phyloP scores from a whole-genome alignment of 2,329 filamentous ascomycete genomes.

The Lizonia empirigonia region DNA sequence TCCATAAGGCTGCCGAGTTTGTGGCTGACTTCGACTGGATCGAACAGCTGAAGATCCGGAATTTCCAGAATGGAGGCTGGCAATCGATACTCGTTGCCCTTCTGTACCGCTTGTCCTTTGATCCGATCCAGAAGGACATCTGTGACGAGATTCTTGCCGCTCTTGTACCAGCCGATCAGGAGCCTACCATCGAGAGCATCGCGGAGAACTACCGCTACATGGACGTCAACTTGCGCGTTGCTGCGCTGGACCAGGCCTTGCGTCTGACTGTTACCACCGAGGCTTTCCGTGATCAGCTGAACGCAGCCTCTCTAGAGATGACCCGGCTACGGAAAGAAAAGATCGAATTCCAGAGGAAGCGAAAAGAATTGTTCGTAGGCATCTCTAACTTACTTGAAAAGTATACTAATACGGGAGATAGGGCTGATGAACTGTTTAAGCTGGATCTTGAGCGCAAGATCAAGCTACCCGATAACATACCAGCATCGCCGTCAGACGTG shows the following conservation, averaged over 20 bases:
- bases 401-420: slow-evolving; percentile 42
- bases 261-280: slow-evolving; percentile 86
- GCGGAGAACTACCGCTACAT: slow-evolving; percentile 73
- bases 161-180: slow-evolving; percentile 77
- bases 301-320: slow-evolving; percentile 92
- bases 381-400: neutral
- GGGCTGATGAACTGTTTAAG: slow-evolving; percentile 71
- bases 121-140: slow-evolving; percentile 68
- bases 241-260: slow-evolving; percentile 82
- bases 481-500: slow-evolving; percentile 62
- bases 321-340: slow-evolving; percentile 94
- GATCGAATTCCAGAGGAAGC: slow-evolving; percentile 85
- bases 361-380: slow-evolving; percentile 63
- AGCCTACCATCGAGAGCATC: slow-evolving; percentile 77
- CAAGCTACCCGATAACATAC: slow-evolving; percentile 73
- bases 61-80: slow-evolving; percentile 90
- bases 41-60: slow-evolving; percentile 78
- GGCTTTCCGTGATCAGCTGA: slow-evolving; percentile 84
- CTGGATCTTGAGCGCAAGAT: slow-evolving; percentile 77
- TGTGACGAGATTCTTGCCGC: slow-evolving; percentile 81
- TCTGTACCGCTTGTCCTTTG: slow-evolving; percentile 81
- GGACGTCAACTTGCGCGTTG: slow-evolving; percentile 81
- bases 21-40: slow-evolving; percentile 81
- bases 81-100: slow-evolving; percentile 86
- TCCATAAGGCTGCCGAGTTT: slow-evolving; percentile 76